These are phyloP conservation scores for Rhodomyrtus psidioides DNA, from an alignment of 441 rosid genomes.

Conservation along the genomic window DNA sequence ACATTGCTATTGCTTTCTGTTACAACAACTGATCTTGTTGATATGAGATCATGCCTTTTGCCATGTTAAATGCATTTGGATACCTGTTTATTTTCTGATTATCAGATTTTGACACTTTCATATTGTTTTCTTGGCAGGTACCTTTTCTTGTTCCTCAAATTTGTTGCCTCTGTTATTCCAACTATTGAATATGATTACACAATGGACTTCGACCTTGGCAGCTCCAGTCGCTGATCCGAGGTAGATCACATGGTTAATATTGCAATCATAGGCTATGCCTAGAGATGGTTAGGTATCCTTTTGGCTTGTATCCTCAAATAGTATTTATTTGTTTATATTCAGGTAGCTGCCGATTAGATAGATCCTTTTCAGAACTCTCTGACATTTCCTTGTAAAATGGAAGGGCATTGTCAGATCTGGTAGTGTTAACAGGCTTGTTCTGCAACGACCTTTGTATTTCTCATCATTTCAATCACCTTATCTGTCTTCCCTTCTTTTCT, in stretches of 20 bases:
- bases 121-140: slow-evolving; percentile 37
- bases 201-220: slow-evolving; percentile 93
- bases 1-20: neutral
- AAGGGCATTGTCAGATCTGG: neutral
- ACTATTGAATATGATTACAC: slow-evolving; percentile 93
- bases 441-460: no score
- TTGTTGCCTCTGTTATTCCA: slow-evolving; percentile 89
- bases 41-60: neutral
- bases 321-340: neutral
- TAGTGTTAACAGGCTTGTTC: neutral
- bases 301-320: neutral
- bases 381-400: neutral
- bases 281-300: neutral
- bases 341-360: neutral
- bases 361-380: neutral
- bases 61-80: neutral
- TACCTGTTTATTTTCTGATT: neutral
- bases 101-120: neutral
- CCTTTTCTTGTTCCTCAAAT: slow-evolving; percentile 88
- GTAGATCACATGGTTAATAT: slow-evolving; percentile 15
- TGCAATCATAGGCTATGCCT: neutral
- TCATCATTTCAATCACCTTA: no score
- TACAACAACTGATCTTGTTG: neutral
- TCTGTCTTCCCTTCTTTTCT: neutral
- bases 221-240: slow-evolving; percentile 60